These are phyloP conservation scores for Pseudocercospora ulei DNA, from an alignment of 2,329 filamentous ascomycete species.

Conservation along the genomic window DNA sequence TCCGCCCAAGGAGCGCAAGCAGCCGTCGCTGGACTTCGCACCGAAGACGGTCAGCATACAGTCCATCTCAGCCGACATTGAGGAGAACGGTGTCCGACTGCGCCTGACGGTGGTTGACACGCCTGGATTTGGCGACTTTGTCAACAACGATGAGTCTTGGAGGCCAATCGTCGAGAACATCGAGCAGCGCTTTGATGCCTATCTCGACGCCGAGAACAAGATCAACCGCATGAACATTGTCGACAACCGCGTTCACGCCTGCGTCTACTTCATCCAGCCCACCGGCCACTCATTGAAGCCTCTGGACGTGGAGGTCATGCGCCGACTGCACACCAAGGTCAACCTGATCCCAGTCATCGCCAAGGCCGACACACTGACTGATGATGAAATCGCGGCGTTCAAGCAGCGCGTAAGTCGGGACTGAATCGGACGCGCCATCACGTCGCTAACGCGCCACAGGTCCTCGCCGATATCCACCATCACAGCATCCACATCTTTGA, in stretches of 20 bases:
- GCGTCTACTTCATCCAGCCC: conserved; percentile 99
- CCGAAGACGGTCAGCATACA: conserved; percentile 63
- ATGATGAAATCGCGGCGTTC: conserved; percentile 89
- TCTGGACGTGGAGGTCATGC: conserved; percentile 98
- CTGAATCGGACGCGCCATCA: neutral
- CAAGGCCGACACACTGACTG: conserved; percentile 95
- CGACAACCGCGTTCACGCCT: conserved; percentile 97
- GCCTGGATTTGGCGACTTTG: conserved; percentile 95
- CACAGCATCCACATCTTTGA: conserved; percentile 99
- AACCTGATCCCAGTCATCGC: conserved; percentile 98
- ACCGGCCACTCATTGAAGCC: conserved; percentile 98
- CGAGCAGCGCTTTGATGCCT: conserved; percentile 96
- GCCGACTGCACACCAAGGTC: conserved; percentile 98
- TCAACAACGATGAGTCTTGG: conserved; percentile 99
- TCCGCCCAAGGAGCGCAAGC: conserved; percentile 96
- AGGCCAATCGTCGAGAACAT: conserved; percentile 99
- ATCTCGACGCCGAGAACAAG: conserved; percentile 99
- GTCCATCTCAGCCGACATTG: conserved; percentile 57
- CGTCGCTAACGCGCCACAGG: conserved; percentile 48
- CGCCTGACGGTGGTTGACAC: conserved; percentile 95
- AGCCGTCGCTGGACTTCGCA: conserved; percentile 92
- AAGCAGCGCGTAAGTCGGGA: conserved; percentile 84
- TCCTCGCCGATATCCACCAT: conserved; percentile 90
- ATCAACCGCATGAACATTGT: conserved; percentile 99
- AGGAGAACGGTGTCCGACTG: conserved; percentile 95